A percentile compares a stretch with the other conserved stretches of the same genome.
Conservation (phyloP, 1,139 yeast genomes). For the Meyerozyma guilliermondii region DNA sequence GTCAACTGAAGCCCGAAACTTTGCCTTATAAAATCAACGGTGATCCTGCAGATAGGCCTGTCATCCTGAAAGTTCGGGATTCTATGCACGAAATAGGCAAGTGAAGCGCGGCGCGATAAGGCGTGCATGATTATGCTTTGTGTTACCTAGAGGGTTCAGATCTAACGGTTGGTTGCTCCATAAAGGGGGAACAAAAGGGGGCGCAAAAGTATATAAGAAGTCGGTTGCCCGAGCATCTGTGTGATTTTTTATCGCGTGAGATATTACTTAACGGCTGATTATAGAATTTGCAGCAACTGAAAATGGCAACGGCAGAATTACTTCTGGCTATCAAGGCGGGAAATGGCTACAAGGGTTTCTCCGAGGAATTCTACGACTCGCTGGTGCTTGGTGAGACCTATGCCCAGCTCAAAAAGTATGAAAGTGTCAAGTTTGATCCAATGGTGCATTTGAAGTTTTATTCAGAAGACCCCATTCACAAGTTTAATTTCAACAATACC, state of each 20-base stretch:
- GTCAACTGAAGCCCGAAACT: neutral
- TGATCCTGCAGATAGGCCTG: neutral
- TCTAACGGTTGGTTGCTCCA: neutral
- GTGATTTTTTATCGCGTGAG: no score
- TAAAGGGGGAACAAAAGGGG: neutral
- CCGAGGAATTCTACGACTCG: slow-evolving; percentile 7
- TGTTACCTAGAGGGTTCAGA: neutral
- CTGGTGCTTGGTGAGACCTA: neutral
- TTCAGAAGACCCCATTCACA: slow-evolving; percentile 22
- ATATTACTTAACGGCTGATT: no score
- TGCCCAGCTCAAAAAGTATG: neutral
- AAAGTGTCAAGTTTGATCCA: slow-evolving; percentile 32
- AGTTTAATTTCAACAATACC: slow-evolving; percentile 25
- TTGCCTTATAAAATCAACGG: no score
- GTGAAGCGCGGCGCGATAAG: slow-evolving; percentile 2
- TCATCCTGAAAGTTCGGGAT: neutral
- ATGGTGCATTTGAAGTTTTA: slow-evolving; percentile 37
- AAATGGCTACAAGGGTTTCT: slow-evolving; percentile 9
- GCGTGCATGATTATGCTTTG: neutral
- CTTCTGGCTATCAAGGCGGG: slow-evolving; percentile 10
- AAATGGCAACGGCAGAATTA: slow-evolving; percentile 6
- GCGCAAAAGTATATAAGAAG: no score
- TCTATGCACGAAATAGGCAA: slow-evolving; percentile 1
- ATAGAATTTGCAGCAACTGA: neutral
- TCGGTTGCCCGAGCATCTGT: no score